phyloP scores from a whole-genome alignment of 1,139 yeast genomes.

The Trichomonascaceae sp. region DNA sequence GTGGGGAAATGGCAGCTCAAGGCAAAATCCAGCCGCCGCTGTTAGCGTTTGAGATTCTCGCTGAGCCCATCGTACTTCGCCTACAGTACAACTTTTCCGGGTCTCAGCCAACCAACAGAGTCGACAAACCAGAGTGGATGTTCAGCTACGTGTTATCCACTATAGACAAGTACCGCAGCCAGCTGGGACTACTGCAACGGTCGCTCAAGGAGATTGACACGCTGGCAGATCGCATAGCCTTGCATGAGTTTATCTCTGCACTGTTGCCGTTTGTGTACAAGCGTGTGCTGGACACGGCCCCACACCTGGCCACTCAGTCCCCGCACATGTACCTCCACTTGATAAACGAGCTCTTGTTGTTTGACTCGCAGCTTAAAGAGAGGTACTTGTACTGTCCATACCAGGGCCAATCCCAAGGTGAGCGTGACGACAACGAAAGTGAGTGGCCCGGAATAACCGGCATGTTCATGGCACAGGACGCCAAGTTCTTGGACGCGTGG shows the following conservation, averaged over 20 bases:
- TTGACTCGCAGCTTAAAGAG: conserved; percentile 43
- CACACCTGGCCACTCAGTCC: conserved; percentile 25
- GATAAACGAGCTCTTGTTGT: conserved; percentile 43
- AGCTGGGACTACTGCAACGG: conserved; percentile 28
- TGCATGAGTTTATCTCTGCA: conserved; percentile 43
- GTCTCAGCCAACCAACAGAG: conserved; percentile 47
- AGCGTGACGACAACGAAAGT: conserved; percentile 15
- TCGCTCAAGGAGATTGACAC: conserved; percentile 19
- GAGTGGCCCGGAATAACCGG: conserved; percentile 51
- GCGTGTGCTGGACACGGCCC: conserved; percentile 32
- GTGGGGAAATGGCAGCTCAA: neutral
- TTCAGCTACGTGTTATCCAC: conserved; percentile 42
- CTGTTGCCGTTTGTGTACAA: conserved; percentile 37
- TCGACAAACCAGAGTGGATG: conserved; percentile 77
- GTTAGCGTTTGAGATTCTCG: conserved; percentile 46
- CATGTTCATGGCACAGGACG: conserved; percentile 32
- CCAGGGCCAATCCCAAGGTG: too few relatives aligned
- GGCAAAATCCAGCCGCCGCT: conserved; percentile 31
- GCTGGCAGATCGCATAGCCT: conserved; percentile 20
- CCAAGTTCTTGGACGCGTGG: conserved; percentile 45
- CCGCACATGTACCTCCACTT: conserved; percentile 45
- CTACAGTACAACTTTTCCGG: conserved; percentile 65
- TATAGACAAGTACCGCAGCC: conserved; percentile 31
- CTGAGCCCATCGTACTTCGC: conserved; percentile 44
- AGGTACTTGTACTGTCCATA: conserved; percentile 45